Conservation (phyloP, 805 yeast genomes). For the Candida corydali region DNA sequence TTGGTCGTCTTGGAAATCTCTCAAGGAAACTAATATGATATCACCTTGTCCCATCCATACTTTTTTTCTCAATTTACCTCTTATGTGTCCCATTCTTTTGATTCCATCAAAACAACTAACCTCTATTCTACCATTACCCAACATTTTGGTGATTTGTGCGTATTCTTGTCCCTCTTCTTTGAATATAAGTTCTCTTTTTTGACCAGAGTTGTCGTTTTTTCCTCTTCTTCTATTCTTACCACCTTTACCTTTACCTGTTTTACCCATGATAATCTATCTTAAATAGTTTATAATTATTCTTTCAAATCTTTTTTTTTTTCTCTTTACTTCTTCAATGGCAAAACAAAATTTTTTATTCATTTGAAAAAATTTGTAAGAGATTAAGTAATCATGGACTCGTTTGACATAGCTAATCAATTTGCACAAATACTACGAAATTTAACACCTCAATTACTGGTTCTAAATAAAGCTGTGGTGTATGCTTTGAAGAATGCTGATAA, state of each 20-base stretch:
- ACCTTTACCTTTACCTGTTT: conserved; percentile 74
- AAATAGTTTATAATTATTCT: too few species aligned
- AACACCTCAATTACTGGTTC: conserved; percentile 57
- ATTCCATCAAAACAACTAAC: conserved; percentile 93
- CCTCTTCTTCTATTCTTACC: conserved; percentile 98
- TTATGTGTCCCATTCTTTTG: conserved; percentile 93
- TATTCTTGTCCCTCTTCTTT: conserved; percentile 98
- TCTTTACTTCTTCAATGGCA: conserved; percentile 1
- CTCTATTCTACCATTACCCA: conserved; percentile 96
- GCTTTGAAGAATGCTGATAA: conserved; percentile 54
- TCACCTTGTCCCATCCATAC: conserved; percentile 99
- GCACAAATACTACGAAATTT: conserved; percentile 60
- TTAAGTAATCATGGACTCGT: conserved; percentile 64
- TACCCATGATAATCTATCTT: conserved; percentile 51
- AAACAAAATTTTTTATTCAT: conserved; percentile 5
- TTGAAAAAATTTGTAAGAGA: not conserved
- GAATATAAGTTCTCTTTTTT: conserved; percentile 88
- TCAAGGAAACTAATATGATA: conserved; percentile 87
- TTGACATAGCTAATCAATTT: conserved; percentile 79
- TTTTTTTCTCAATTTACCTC: conserved; percentile 99
- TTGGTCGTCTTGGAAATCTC: conserved; percentile 98
- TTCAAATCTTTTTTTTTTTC: too few species aligned
- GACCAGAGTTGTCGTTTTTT: conserved; percentile 86
- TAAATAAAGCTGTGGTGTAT: conserved; percentile 50
- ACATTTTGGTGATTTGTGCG: conserved; percentile 97